These are phyloP conservation scores for Pelargonium cotyledonis DNA, from an alignment of 441 rosid species.

Conservation along the genomic window DNA sequence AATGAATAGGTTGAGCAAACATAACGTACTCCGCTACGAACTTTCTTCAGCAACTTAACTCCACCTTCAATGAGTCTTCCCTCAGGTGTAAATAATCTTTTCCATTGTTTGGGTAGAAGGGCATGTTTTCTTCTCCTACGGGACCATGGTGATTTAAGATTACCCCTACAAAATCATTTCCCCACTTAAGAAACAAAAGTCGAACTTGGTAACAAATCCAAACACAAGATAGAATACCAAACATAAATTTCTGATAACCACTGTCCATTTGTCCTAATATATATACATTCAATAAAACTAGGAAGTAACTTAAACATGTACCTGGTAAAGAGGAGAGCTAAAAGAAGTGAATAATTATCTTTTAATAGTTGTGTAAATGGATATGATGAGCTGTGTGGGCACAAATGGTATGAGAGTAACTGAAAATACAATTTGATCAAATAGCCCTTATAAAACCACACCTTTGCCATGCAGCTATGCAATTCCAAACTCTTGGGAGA, in stretches of 20 bases:
- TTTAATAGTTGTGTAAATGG: background rate
- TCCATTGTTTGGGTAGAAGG: slow-evolving; percentile 72
- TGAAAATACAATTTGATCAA: background rate
- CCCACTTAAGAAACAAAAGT: background rate
- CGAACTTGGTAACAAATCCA: background rate
- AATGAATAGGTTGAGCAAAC: background rate
- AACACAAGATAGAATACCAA: background rate
- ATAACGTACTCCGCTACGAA: slow-evolving; percentile 60
- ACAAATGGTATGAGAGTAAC: background rate
- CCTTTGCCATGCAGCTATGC: background rate
- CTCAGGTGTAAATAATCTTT: slow-evolving; percentile 53
- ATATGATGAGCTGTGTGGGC: background rate
- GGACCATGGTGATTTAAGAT: slow-evolving; percentile 85
- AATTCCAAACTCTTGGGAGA: background rate
- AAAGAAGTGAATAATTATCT: background rate
- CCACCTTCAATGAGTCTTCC: slow-evolving; percentile 73
- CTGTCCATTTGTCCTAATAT: background rate
- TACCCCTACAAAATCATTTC: slow-evolving; percentile 33
- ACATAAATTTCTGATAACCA: background rate
- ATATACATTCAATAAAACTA: background rate
- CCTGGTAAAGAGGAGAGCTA: background rate
- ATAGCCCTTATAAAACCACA: background rate
- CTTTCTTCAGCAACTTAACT: slow-evolving; percentile 74
- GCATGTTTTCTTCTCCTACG: slow-evolving; percentile 73
- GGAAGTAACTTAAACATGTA: background rate